A percentile compares a stretch with the other conserved stretches of the same genome.
phyloP scores from a whole-genome alignment of 768 basidiomycete species.

The Crassisporium funariophilum region DNA sequence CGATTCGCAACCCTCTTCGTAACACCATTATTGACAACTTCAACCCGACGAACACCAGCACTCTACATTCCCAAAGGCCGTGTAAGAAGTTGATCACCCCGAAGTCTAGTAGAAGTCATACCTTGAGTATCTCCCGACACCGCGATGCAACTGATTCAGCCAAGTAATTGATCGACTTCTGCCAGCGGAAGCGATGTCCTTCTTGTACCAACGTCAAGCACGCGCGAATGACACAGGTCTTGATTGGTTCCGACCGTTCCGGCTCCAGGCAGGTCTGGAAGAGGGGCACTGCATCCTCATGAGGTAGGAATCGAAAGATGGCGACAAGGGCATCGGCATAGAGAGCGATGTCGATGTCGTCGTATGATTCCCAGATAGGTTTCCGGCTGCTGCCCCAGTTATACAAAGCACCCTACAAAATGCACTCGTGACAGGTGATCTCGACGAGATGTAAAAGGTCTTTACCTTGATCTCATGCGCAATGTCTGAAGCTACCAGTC shows the following conservation, averaged over 20 bases:
- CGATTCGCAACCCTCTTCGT: conserved; percentile 53
- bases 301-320: conserved; percentile 69
- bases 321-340: conserved; percentile 75
- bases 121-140: conserved; percentile 58
- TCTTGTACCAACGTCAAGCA: conserved; percentile 69
- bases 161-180: conserved; percentile 53
- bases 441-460: not conserved
- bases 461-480: conserved; percentile 80
- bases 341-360: conserved; percentile 76
- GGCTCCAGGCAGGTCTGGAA: conserved; percentile 71
- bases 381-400: conserved; percentile 42
- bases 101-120: conserved; percentile 26
- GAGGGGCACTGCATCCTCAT: conserved; percentile 59
- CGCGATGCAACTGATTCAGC: conserved; percentile 47
- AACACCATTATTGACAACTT: conserved; percentile 60
- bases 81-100: no score
- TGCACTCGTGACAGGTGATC: not conserved
- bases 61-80: conserved; percentile 42
- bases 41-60: conserved; percentile 54
- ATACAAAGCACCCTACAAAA: conserved; percentile 31
- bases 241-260: conserved; percentile 79
- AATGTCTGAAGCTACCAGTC: conserved; percentile 67
- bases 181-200: conserved; percentile 56
- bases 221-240: conserved; percentile 76
- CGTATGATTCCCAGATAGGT: conserved; percentile 72